phyloP scores from a whole-genome alignment of 2,329 filamentous ascomycete species.

The Verticillium longisporum region DNA sequence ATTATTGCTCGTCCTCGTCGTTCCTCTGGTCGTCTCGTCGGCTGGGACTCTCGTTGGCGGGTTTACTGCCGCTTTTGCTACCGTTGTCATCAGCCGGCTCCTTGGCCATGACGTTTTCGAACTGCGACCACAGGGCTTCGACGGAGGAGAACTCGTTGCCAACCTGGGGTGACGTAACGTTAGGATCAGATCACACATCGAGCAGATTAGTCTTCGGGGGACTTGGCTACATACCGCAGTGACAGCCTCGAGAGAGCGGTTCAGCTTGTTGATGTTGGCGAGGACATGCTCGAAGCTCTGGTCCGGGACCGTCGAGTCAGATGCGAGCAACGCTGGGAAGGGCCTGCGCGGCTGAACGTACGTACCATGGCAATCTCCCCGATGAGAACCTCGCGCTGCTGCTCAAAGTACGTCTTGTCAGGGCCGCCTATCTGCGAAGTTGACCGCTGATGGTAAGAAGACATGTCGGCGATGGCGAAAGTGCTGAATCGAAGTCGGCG shows the following conservation, averaged over 20 bases:
- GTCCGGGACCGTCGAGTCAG: conserved; percentile 1
- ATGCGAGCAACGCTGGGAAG: background rate
- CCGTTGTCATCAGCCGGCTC: conserved; percentile 31
- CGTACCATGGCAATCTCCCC: conserved; percentile 65
- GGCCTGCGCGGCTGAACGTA: conserved; percentile 14
- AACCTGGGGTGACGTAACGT: conserved; percentile 46
- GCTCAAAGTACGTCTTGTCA: conserved; percentile 64
- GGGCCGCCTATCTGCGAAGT: conserved; percentile 6
- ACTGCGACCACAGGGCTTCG: conserved; percentile 93
- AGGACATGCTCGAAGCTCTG: conserved; percentile 82
- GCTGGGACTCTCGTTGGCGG: conserved; percentile 13
- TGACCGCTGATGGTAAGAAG: conserved; percentile 10
- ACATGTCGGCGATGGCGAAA: conserved; percentile 3
- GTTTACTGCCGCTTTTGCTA: conserved; percentile 6
- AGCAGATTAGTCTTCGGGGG: too few relatives aligned
- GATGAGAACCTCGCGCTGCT: conserved; percentile 66
- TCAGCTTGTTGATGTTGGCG: conserved; percentile 92
- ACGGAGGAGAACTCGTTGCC: conserved; percentile 97
- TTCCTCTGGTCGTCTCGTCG: conserved; percentile 19
- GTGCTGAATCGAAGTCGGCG: background rate
- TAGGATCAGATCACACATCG: too few relatives aligned
- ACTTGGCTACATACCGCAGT: conserved; percentile 57
- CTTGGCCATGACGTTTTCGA: conserved; percentile 91
- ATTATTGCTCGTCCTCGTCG: conserved; percentile 16
- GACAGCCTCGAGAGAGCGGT: conserved; percentile 84